phyloP scores from a whole-genome alignment of 1,139 yeast genomes.

The Yamadazyma pseudoaaseri region DNA sequence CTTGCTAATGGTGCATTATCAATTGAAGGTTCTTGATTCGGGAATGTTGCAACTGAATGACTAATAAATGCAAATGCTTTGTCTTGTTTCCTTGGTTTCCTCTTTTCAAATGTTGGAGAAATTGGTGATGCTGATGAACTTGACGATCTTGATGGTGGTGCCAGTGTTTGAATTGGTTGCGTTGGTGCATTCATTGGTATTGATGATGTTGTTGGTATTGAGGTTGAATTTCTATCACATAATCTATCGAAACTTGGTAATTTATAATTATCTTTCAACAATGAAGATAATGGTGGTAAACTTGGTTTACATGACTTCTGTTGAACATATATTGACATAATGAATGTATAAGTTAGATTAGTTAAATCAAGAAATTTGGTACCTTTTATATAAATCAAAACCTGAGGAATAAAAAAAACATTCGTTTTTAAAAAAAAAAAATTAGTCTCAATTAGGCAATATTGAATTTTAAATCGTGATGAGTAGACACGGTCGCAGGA shows the following conservation, averaged over 20 bases:
- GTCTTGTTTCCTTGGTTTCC: constrained; percentile 11
- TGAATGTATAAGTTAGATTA: background rate
- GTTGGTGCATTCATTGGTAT: constrained; percentile 2
- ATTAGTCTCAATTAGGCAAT: constrained; percentile 3
- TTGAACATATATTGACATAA: constrained; percentile 15
- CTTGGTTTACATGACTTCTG: constrained; percentile 21
- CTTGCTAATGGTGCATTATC: constrained; percentile 90
- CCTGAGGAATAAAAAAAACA: constrained; percentile 1
- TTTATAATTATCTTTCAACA: constrained; percentile 22
- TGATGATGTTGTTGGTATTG: background rate
- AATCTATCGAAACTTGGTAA: constrained; percentile 29
- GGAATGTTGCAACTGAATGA: constrained; percentile 86
- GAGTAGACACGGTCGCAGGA: constrained; percentile 3
- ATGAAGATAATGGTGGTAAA: constrained; percentile 45
- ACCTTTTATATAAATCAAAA: constrained; percentile 1
- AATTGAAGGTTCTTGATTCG: constrained; percentile 77
- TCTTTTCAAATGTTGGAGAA: constrained; percentile 7
- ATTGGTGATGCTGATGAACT: constrained; percentile 12
- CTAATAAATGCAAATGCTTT: constrained; percentile 84
- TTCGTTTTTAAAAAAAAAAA: constrained; percentile 3
- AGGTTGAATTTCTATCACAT: constrained; percentile 4
- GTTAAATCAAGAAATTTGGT: background rate
- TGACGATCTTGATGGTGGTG: constrained; percentile 3
- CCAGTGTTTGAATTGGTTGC: constrained; percentile 3
- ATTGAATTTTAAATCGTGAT: constrained; percentile 4